phyloP scores from a whole-genome alignment of 2,329 filamentous ascomycete species.

The Stemphylium beticola region DNA sequence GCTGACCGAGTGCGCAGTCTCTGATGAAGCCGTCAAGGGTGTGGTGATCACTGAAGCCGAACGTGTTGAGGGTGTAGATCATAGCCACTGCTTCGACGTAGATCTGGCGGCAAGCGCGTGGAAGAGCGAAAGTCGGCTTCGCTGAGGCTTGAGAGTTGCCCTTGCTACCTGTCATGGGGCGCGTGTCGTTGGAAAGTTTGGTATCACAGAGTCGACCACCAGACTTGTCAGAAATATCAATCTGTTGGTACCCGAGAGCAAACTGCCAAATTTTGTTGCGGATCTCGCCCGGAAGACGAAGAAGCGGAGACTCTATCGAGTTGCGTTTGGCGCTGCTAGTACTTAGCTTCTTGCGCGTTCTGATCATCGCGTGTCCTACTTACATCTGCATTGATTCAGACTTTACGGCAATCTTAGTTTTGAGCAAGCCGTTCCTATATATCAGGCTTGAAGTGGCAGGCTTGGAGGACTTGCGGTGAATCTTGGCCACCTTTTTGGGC shows the following conservation, averaged over 20 bases:
- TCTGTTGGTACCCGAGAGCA: slow-evolving; percentile 9
- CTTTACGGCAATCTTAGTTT: background rate
- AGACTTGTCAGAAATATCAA: background rate
- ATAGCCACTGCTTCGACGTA: slow-evolving; percentile 16
- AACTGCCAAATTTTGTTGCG: slow-evolving; percentile 21
- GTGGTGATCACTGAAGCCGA: slow-evolving; percentile 2
- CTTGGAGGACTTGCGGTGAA: background rate
- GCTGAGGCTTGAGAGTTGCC: background rate
- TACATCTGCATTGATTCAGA: slow-evolving; percentile 12
- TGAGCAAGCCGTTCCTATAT: slow-evolving; percentile 6
- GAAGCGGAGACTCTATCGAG: slow-evolving; percentile 14
- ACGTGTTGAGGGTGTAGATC: slow-evolving; percentile 15
- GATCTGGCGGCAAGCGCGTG: slow-evolving; percentile 16
- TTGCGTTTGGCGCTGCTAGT: slow-evolving; percentile 13
- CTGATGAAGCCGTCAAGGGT: slow-evolving; percentile 16
- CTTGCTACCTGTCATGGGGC: background rate
- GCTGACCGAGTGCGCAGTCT: slow-evolving; percentile 12
- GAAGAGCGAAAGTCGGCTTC: slow-evolving; percentile 4
- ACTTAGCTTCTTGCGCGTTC: background rate
- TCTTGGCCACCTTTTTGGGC: background rate
- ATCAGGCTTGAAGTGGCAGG: background rate
- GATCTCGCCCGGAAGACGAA: slow-evolving; percentile 20
- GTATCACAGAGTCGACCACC: background rate
- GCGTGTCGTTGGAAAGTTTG: background rate
- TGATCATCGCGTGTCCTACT: background rate